Evolutionary conservation across 208 protist genomes (phyloP), one percentile per base, ranked within the genome.

Genomic region (Leishmania lainsoni): DNA sequence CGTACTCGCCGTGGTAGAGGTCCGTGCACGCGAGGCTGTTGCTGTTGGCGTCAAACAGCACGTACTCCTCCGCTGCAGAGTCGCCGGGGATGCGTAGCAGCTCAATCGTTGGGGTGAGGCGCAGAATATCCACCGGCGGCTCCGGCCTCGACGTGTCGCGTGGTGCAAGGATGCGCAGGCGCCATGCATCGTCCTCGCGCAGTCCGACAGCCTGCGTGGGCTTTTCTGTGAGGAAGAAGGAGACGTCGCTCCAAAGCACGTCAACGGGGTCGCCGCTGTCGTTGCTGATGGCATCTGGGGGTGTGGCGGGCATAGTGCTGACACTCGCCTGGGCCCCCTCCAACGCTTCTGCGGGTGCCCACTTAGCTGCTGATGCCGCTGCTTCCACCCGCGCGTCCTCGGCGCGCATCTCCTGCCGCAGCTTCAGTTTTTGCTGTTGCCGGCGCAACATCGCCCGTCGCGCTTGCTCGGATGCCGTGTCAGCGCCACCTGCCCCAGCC

Each of bases 1-100:
- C 81, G 86, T 97, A 97, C 48, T 79, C 84, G 42, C 94, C 94
- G 77, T 97, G 92, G 82, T 90, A 97, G n/a, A 97, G 80, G 58
- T 97, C 94, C 10, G 91, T 94, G 81, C 94, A 97, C 54, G 90
- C 86, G 66, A 95, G 92, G 9, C 72, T 58, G 39, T 52, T 68
- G 79, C 86, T 95, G 75, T 69, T 76, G 14, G 54, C 52, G 76
- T 97, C 91, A 79, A 94, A 94, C 54, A 97, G 75, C 48, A 95
- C 90, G 83, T 96, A 97, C 83, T 97, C 91, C 59, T 97, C 87
- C 66, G 90, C 84, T 0, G 80, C 74, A 51, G 89, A 81, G 76
- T 97, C 94, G n/a, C 94, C 94, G 5, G 81, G 77, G 12, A 97
- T 85, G 73, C 86, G 91, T 10, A 89, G 72, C 26, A 95, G 85